These are phyloP conservation scores for Apiospora arundinis DNA, from an alignment of 2,329 filamentous ascomycete species.

Conservation along the genomic window DNA sequence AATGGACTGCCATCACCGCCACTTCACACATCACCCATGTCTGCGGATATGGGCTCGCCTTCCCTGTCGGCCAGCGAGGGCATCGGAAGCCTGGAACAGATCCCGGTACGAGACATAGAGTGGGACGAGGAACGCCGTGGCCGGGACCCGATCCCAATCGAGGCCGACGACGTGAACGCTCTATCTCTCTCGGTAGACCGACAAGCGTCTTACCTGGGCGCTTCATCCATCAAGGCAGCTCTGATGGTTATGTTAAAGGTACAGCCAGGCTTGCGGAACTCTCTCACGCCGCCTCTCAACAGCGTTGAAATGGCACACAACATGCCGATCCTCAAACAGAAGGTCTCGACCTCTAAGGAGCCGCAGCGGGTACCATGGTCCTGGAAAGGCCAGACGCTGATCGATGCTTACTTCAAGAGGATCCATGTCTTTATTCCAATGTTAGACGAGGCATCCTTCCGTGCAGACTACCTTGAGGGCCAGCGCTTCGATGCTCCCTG, in stretches of 20 bases:
- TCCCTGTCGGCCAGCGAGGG: slow-evolving; percentile 57
- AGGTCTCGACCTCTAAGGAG: slow-evolving; percentile 52
- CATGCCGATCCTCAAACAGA: slow-evolving; percentile 51
- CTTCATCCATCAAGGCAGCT: slow-evolving; percentile 77
- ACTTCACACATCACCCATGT: slow-evolving; percentile 55
- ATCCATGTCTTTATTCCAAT: slow-evolving; percentile 76
- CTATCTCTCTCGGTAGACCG: slow-evolving; percentile 67
- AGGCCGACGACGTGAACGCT: slow-evolving; percentile 75
- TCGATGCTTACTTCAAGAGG: slow-evolving; percentile 78
- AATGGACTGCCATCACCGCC: slow-evolving; percentile 59
- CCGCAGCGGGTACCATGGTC: slow-evolving; percentile 61
- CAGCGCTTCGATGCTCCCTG: slow-evolving; percentile 71
- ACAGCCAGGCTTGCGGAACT: slow-evolving; percentile 53
- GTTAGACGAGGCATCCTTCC: slow-evolving; percentile 74
- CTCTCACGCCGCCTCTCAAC: slow-evolving; percentile 54
- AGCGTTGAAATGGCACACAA: slow-evolving; percentile 54
- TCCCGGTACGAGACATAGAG: slow-evolving; percentile 68
- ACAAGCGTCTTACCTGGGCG: slow-evolving; percentile 70
- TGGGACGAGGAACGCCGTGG: slow-evolving; percentile 70
- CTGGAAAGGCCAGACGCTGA: slow-evolving; percentile 70
- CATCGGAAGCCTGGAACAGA: slow-evolving; percentile 67
- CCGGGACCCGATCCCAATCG: slow-evolving; percentile 62
- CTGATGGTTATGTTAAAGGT: slow-evolving; percentile 72
- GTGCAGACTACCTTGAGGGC: slow-evolving; percentile 67
- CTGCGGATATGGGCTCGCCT: slow-evolving; percentile 56